Evolutionary conservation across 1,139 yeast species (phyloP), one percentile per base, ranked within the genome.

Genomic region (Blastobotrys malaysiensis): DNA sequence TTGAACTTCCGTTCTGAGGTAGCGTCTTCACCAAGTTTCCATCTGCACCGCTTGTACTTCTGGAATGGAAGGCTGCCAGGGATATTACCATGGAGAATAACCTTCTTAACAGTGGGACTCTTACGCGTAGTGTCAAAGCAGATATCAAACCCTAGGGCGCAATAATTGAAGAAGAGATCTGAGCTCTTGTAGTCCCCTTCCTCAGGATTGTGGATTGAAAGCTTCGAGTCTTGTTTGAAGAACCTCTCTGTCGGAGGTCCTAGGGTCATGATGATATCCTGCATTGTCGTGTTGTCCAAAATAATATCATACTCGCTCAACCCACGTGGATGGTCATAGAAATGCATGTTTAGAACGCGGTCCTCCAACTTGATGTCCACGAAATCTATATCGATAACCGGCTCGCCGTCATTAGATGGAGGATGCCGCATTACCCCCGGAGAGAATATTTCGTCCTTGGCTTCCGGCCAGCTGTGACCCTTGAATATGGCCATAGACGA

Each of bases 171-270:
- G 49, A 69, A 68, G 43, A 67, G 52, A 14, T 60, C 58, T 14
- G 57, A 54, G 7, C 56, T 53, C 18, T 55, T 59, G 7, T 60
- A 57, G n/a, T 48, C 55, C n/a, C 54, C 52, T 7, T 55, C 60
- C 1, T 50, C 47, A 3, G 69, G 66, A 31, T 61, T 61, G 53
- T 64, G 69, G 39, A 66, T 65, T 4, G 65, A 59, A 13, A 66
- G 55, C 19, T 69, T 51, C 5, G 69, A 63, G 46, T 67, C 70
- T 48, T 63, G 62, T 49, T 66, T 65, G 49, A 63, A 61, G 43
- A 65, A 66, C 51, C 70, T 55, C 44, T 69, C 71, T 6, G 63
- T 57, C 0, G 72, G 72, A 5, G 70, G 68, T 5, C 72, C 72
- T 31, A 69, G 55, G 1, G 50, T 57, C 67, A 65, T 64, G 16